phyloP scores from a whole-genome alignment of 2,329 filamentous ascomycete species.

The Ophiostoma sp. region DNA sequence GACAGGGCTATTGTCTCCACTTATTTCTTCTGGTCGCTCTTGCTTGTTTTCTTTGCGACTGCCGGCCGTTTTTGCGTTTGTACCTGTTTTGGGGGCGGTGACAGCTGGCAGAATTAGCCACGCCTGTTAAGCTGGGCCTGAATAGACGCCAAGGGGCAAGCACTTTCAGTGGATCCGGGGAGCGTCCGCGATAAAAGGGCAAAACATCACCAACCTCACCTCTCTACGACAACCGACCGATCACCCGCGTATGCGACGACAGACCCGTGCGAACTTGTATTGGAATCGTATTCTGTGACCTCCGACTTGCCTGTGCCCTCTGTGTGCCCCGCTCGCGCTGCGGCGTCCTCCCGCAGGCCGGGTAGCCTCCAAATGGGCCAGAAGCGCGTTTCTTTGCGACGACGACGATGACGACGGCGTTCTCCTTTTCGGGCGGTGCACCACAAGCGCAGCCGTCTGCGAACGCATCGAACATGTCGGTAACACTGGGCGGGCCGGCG shows the following conservation, averaged over 20 bases:
- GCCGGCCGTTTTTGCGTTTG: background rate
- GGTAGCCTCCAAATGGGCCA: slow-evolving; percentile 20
- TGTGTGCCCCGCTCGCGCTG: slow-evolving; percentile 9
- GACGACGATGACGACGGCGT: slow-evolving; percentile 23
- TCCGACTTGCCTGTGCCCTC: background rate
- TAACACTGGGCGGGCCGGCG: background rate
- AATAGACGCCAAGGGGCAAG: background rate
- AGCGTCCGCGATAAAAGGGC: background rate
- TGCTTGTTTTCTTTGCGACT: background rate
- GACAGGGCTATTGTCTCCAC: background rate
- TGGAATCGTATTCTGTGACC: background rate
- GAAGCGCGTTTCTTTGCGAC: slow-evolving; percentile 21
- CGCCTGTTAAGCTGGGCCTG: slow-evolving; percentile 11
- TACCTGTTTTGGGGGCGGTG: slow-evolving; percentile 21
- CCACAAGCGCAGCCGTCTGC: slow-evolving; percentile 3
- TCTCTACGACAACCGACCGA: background rate
- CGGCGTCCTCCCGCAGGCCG: slow-evolving; percentile 21
- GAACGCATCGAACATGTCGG: slow-evolving; percentile 12
- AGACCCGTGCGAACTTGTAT: background rate
- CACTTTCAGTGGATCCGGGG: background rate
- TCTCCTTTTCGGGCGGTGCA: slow-evolving; percentile 24
- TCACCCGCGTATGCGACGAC: background rate
- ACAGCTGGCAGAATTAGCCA: slow-evolving; percentile 23
- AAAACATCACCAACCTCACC: slow-evolving; percentile 14
- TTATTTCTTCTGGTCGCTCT: background rate